Conservation (phyloP, 2,329 filamentous ascomycete genomes). For the Cladosporium cucumerinum region DNA sequence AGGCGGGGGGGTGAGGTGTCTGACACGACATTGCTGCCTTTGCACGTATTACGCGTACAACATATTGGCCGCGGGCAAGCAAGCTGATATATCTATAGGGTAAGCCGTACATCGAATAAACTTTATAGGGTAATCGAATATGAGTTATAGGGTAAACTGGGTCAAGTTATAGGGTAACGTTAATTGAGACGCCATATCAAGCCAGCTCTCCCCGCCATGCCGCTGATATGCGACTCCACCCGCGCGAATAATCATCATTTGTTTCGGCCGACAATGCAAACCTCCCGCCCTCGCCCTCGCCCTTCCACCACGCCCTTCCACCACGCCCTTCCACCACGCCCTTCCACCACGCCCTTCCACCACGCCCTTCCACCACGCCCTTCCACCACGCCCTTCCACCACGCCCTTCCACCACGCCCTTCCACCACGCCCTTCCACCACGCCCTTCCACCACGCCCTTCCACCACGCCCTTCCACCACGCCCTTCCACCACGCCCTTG, state of each 20-base stretch:
- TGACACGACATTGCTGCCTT: not conserved
- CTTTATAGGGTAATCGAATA: not conserved
- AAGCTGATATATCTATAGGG: conserved; percentile 10
- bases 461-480: not conserved
- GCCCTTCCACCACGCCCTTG: not conserved
- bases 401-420: not conserved
- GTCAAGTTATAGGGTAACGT: conserved; percentile 16
- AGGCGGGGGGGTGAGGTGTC: not conserved
- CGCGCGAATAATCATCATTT: conserved; percentile 4
- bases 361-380: not conserved
- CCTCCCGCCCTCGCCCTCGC: not conserved
- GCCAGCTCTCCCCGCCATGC: not conserved
- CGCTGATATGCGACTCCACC: conserved; percentile 9
- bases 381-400: not conserved
- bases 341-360: not conserved
- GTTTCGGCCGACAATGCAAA: not conserved
- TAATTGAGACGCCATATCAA: not conserved
- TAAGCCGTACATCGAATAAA: not conserved
- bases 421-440: not conserved
- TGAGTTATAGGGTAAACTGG: conserved; percentile 1
- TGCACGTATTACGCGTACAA: not conserved
- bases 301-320: no score
- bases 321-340: not conserved
- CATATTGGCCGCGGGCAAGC: not conserved
- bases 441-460: not conserved